A percentile compares a stretch with the other conserved stretches of the same genome.
These are phyloP conservation scores for Miamiensis avidus DNA, from an alignment of 169 alveolate genomes.

Conservation along the genomic window DNA sequence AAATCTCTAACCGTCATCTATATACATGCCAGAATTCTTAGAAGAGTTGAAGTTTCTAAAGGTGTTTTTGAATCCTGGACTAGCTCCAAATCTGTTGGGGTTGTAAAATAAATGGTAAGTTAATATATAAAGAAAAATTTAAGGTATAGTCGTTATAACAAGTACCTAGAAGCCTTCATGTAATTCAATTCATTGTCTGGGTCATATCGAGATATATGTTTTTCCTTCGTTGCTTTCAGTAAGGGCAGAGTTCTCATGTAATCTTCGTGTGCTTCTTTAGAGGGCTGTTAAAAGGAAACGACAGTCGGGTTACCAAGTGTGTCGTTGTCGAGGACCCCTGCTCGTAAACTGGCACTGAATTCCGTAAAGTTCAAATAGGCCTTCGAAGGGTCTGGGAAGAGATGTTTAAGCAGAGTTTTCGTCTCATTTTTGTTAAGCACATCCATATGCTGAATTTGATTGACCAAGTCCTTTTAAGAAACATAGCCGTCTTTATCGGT, in stretches of 20 bases:
- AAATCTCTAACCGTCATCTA: conserved; percentile 4
- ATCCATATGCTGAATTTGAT: conserved; percentile 15
- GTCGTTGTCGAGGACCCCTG: conserved; percentile 14
- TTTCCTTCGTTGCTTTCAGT: background rate
- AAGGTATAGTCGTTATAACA: too few species aligned
- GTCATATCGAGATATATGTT: conserved; percentile 2
- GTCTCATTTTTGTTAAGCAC: conserved; percentile 1
- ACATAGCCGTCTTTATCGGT: conserved; percentile 33
- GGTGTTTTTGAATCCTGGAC: conserved; percentile 14
- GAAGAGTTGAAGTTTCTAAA: conserved; percentile 6
- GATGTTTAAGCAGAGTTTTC: conserved; percentile 5
- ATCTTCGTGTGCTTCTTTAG: background rate
- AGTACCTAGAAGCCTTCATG: conserved; percentile 7
- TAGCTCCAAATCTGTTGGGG: conserved; percentile 32
- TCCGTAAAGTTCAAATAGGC: conserved; percentile 24
- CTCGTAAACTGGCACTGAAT: conserved; percentile 20
- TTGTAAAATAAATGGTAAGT: too few species aligned
- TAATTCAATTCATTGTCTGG: background rate
- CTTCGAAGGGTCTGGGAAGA: conserved; percentile 18
- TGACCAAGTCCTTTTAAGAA: conserved; percentile 20
- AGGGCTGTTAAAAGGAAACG: background rate
- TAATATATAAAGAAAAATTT: too few species aligned
- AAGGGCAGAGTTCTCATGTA: conserved; percentile 6
- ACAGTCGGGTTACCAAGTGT: background rate
- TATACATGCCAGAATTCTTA: conserved; percentile 7